Evolutionary conservation across 2,329 filamentous ascomycete genomes (phyloP).

Genomic region (Penicillium sclerotiorum): DNA sequence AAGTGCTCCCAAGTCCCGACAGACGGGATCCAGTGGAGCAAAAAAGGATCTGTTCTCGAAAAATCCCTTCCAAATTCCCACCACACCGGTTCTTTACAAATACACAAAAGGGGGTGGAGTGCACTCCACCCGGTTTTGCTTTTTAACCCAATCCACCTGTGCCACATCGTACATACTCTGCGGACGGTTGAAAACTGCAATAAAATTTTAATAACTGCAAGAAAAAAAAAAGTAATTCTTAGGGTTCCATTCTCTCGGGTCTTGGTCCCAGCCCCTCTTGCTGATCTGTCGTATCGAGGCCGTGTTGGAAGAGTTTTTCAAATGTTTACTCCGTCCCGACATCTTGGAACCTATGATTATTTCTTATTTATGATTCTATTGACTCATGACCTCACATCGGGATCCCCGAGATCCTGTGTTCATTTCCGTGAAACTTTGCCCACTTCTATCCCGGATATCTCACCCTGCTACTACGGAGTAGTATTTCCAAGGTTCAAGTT

Average conservation of each 20-base stretch:
- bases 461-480: no score
- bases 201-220: no score
- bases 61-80: background rate
- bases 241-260: constrained; percentile 18
- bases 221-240: constrained; percentile 6
- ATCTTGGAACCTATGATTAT: no score
- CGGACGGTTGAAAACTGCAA: no score
- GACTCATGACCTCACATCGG: background rate
- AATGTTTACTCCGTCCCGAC: background rate
- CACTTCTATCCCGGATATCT: no score
- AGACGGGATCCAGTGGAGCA: constrained; percentile 3
- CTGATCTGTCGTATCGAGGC: constrained; percentile 5
- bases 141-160: background rate
- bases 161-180: background rate
- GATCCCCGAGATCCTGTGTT: no score
- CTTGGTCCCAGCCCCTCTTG: constrained; percentile 7
- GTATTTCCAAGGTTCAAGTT: no score
- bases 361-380: no score
- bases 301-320: constrained; percentile 5
- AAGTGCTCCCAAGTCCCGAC: constrained; percentile 1
- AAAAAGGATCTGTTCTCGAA: constrained; percentile 5
- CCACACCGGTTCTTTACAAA: constrained; percentile 4
- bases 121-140: background rate
- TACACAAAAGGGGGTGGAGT: background rate
- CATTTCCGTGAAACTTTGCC: no score